Conservation (phyloP, 768 basidiomycete genomes). For the Guyanaporus albipodus region DNA sequence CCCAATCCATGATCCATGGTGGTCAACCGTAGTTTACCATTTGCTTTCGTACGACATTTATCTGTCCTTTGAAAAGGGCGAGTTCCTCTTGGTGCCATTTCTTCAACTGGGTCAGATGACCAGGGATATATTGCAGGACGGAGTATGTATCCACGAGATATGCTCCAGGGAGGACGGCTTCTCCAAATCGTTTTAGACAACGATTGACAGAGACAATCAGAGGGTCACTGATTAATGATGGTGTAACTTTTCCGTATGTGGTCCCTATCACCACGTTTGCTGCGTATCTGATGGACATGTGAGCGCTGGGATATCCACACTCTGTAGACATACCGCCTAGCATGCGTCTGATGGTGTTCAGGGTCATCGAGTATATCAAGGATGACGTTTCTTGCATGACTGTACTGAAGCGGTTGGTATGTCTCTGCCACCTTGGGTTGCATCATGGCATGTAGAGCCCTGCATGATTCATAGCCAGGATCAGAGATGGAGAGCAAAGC, state of each 20-base stretch:
- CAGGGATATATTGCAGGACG: constrained; percentile 21
- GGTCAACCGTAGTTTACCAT: constrained; percentile 21
- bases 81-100: constrained; percentile 47
- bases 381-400: constrained; percentile 3
- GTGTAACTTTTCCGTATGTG: constrained; percentile 39
- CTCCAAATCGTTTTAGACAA: constrained; percentile 25
- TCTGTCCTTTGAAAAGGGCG: constrained; percentile 28
- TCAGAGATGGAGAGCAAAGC: neutral
- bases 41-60: constrained; percentile 26
- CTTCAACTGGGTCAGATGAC: constrained; percentile 47
- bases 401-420: constrained; percentile 5
- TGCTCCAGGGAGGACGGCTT: constrained; percentile 20
- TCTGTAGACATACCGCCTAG: constrained; percentile 1
- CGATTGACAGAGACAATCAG: constrained; percentile 31
- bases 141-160: constrained; percentile 29
- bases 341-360: constrained; percentile 5
- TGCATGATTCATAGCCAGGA: neutral
- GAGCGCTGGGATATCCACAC: neutral
- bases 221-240: constrained; percentile 35
- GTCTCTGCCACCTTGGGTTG: constrained; percentile 1
- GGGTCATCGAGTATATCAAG: constrained; percentile 6
- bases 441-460: constrained; percentile 2
- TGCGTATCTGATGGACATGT: constrained; percentile 28
- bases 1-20: no score
- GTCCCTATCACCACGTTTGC: constrained; percentile 37